phyloP scores from a whole-genome alignment of 306 rosid genomes.

The Cyamopsis tetragonoloba region DNA sequence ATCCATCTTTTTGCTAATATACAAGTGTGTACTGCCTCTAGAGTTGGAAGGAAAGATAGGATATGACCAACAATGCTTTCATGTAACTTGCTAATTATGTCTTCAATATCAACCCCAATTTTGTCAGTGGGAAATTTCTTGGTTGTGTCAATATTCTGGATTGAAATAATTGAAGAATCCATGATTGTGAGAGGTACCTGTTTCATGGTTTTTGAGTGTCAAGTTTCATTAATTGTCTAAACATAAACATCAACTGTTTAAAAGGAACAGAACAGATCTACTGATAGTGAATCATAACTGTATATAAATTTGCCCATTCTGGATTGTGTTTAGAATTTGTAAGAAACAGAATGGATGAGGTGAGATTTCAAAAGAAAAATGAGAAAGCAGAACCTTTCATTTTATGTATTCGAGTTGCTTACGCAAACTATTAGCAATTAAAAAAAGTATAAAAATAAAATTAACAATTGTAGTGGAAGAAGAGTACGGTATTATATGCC shows the following conservation, averaged over 20 bases:
- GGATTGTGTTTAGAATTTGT: background rate
- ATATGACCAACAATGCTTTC: conserved; percentile 24
- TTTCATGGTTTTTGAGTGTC: background rate
- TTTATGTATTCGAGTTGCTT: too few species aligned
- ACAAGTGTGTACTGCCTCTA: conserved; percentile 12
- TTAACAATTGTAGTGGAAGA: background rate
- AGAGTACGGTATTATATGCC: too few species aligned
- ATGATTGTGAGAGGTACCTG: background rate
- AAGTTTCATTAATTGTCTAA: background rate
- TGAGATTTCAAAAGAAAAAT: background rate
- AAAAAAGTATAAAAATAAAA: too few species aligned
- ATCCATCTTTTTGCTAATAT: conserved; percentile 26
- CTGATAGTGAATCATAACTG: background rate
- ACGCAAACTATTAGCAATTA: too few species aligned
- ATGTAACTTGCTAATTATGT: conserved; percentile 25
- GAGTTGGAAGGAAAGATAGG: conserved; percentile 22
- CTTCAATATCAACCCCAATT: background rate
- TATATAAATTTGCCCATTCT: background rate
- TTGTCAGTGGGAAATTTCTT: background rate
- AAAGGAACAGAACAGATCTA: background rate
- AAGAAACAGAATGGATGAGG: background rate
- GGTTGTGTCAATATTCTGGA: background rate
- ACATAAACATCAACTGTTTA: background rate
- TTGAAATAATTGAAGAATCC: background rate
- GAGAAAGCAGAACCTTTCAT: background rate